Evolutionary conservation across 208 protist species (phyloP), one percentile per base, ranked within the genome.

Genomic region (Leishmania gerbilli): DNA sequence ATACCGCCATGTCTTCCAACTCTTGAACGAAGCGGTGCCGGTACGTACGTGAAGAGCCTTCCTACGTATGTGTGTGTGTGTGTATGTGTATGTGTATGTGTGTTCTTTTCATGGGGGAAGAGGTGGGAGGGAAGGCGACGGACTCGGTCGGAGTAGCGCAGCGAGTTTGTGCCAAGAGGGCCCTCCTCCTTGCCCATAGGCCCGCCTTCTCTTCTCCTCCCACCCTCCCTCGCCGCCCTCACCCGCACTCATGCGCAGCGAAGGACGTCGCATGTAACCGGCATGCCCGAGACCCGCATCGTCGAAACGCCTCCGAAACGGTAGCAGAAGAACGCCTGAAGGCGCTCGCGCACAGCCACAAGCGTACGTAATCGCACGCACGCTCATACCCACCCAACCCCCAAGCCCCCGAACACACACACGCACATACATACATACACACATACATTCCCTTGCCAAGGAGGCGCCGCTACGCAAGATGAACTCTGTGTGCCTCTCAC

Each of bases 1-100:
- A 71, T 94, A 96, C 75, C 89, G 92, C 6, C 81, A 96, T 77
- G 91, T 94, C 37, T 96, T 96, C 75, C 87, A 74, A 27, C 65
- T 87, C 15, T 77, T 96, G n/a, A 96, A 96, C 65, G 88, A 95
- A 47, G 83, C 85, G 34, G 81, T 80, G 45, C 92, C 92, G 11
- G n/a, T 11, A 42, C 34, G 42, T 17, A 69, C 55, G 37, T 79
- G 51, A 77, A 51, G 34, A 8, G 19, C n/a, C 45, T 77, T 8
- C 47, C 37, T 34, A 40, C 3, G n/a, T 17, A 13, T 71, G 9
- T 7, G 37, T 40, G 37, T 40, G 40, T 15, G 21, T 71, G 11
- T 6, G 37, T 55, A 3, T 71, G 37, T 3, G 19, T 71, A 3
- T 7, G 37, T 40, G 1, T 40, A 11, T 17, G 31, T 49, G 40